A percentile compares a stretch with the other conserved stretches of the same genome.
These are phyloP conservation scores for Collybia sordida DNA, from an alignment of 768 basidiomycete genomes.

Conservation along the genomic window DNA sequence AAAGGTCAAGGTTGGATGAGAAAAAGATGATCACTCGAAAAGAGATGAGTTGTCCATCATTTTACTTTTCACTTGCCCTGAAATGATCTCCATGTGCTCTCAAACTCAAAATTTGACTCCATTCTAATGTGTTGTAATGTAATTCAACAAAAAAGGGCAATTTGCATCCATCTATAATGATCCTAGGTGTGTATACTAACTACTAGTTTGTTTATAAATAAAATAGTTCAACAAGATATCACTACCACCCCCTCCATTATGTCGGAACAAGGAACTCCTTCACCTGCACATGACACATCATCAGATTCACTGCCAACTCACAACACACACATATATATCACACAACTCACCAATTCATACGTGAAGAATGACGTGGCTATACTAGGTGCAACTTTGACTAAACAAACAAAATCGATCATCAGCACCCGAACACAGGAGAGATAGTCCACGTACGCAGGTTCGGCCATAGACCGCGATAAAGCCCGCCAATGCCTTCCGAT, in stretches of 20 bases:
- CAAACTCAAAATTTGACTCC: background rate
- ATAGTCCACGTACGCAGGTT: conserved; percentile 67
- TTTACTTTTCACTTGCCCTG: too few relatives aligned
- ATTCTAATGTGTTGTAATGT: conserved; percentile 4
- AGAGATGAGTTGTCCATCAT: too few relatives aligned
- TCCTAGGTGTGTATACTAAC: too few relatives aligned
- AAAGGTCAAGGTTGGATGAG: too few relatives aligned
- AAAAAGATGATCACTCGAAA: too few relatives aligned
- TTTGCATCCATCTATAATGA: conserved; percentile 7
- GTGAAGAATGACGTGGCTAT: conserved; percentile 87
- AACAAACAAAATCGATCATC: conserved; percentile 14
- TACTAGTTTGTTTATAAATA: conserved; percentile 1
- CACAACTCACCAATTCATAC: conserved; percentile 59
- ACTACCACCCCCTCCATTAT: conserved; percentile 12
- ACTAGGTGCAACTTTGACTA: conserved; percentile 92
- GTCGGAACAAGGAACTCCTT: conserved; percentile 33
- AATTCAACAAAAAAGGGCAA: background rate
- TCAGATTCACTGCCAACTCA: too few relatives aligned
- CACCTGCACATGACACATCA: conserved; percentile 24
- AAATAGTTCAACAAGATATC: background rate
- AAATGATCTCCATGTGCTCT: too few relatives aligned
- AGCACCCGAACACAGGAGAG: conserved; percentile 4
- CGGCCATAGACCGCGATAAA: conserved; percentile 89
- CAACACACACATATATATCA: too few relatives aligned
- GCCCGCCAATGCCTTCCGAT: conserved; percentile 71